These are phyloP conservation scores for Penicillium simplicissimum DNA, from an alignment of 495 filamentous ascomycete genomes.

Conservation along the genomic window DNA sequence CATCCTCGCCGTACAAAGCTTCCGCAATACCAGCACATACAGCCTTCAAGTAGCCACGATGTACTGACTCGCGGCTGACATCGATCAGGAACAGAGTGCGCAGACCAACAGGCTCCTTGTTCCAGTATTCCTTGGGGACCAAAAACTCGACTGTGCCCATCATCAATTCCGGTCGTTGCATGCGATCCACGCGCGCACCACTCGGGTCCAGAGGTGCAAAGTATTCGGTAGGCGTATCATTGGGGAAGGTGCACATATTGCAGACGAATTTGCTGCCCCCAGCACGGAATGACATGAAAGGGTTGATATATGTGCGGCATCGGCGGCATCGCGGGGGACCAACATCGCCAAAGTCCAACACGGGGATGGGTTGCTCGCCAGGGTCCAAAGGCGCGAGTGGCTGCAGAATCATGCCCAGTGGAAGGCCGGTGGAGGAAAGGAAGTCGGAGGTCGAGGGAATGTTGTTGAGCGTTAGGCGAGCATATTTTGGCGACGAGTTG, in stretches of 20 bases:
- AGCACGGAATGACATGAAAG: constrained; percentile 94
- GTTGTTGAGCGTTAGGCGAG: constrained; percentile 86
- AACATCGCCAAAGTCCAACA: constrained; percentile 90
- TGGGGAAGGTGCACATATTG: constrained; percentile 97
- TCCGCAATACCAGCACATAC: constrained; percentile 87
- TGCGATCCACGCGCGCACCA: constrained; percentile 82
- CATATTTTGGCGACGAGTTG: constrained; percentile 93
- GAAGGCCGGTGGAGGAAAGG: constrained; percentile 73
- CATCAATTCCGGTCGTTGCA: constrained; percentile 85
- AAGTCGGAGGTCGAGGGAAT: constrained; percentile 84
- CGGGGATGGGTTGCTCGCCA: constrained; percentile 85
- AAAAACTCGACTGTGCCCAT: constrained; percentile 93
- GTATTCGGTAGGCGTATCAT: constrained; percentile 91
- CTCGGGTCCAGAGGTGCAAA: constrained; percentile 87
- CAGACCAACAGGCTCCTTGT: constrained; percentile 85
- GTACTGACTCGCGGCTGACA: constrained; percentile 84
- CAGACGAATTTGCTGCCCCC: constrained; percentile 97
- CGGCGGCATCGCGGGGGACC: constrained; percentile 91
- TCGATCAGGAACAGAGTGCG: constrained; percentile 92
- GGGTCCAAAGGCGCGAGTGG: constrained; percentile 81
- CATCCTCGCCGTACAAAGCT: constrained; percentile 72
- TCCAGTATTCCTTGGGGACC: constrained; percentile 98
- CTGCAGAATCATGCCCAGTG: constrained; percentile 85
- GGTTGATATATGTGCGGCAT: constrained; percentile 97
- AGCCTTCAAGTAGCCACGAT: constrained; percentile 84